phyloP scores from a whole-genome alignment of 495 filamentous ascomycete species.

The Aspergillus affinis region DNA sequence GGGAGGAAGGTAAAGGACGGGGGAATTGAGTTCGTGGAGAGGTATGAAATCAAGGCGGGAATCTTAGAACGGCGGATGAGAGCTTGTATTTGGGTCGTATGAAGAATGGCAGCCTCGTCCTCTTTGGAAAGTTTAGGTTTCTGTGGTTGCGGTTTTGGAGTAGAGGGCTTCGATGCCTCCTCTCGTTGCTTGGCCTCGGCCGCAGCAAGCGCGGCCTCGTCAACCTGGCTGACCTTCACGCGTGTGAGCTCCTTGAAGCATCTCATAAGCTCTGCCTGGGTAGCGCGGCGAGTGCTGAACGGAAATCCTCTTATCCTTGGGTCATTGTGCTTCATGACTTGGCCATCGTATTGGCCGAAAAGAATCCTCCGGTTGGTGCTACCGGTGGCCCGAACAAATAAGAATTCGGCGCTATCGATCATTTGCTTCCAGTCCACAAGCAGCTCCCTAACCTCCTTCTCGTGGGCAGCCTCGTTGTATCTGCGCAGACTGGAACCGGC shows the following conservation, averaged over 20 bases:
- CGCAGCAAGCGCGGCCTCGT: slow-evolving; percentile 56
- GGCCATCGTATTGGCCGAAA: slow-evolving; percentile 87
- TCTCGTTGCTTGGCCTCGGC: slow-evolving; percentile 40
- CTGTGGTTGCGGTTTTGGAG: slow-evolving; percentile 46
- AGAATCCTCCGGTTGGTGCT: slow-evolving; percentile 79
- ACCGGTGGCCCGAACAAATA: slow-evolving; percentile 89
- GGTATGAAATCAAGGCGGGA: slow-evolving; percentile 81
- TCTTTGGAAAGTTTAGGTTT: slow-evolving; percentile 68
- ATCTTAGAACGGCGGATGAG: slow-evolving; percentile 88
- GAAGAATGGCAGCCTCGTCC: slow-evolving; percentile 74
- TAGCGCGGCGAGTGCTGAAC: slow-evolving; percentile 91
- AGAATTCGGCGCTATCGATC: slow-evolving; percentile 76
- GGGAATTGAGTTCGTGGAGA: slow-evolving; percentile 67
- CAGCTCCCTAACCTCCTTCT: slow-evolving; percentile 76
- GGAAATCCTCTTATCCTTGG: slow-evolving; percentile 84
- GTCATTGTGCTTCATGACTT: slow-evolving; percentile 80
- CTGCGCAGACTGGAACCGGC: slow-evolving; percentile 86
- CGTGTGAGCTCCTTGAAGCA: slow-evolving; percentile 89
- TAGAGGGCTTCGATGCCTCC: slow-evolving; percentile 35
- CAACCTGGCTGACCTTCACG: slow-evolving; percentile 76
- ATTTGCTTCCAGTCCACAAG: slow-evolving; percentile 77
- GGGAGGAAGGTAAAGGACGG: slow-evolving; percentile 75
- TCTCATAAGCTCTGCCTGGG: slow-evolving; percentile 90
- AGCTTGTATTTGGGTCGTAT: slow-evolving; percentile 83
- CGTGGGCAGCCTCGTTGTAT: slow-evolving; percentile 89